A percentile compares a stretch with the other conserved stretches of the same genome.
These are phyloP conservation scores for Angomonas ambiguus DNA, from an alignment of 208 protist species.

Conservation along the genomic window DNA sequence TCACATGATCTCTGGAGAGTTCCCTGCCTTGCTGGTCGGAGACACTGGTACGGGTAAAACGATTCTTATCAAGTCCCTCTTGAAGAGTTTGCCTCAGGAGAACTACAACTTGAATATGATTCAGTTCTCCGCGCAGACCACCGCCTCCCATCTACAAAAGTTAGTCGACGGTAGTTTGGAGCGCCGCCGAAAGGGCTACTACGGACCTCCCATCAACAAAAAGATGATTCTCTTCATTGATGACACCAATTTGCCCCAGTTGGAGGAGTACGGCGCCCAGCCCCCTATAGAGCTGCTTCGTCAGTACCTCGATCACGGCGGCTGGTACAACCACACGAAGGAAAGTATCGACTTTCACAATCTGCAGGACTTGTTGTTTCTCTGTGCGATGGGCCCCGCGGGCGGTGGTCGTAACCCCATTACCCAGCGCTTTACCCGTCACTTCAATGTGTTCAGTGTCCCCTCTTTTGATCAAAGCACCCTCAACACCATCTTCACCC, in stretches of 20 bases:
- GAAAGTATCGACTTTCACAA: constrained; percentile 86
- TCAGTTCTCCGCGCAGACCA: constrained; percentile 95
- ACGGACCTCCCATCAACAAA: constrained; percentile 94
- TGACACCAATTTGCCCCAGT: constrained; percentile 94
- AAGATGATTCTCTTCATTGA: constrained; percentile 95
- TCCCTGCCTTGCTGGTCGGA: constrained; percentile 88
- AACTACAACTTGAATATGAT: constrained; percentile 88
- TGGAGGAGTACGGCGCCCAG: constrained; percentile 96
- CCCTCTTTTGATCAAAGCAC: constrained; percentile 89
- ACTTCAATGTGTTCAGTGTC: constrained; percentile 93
- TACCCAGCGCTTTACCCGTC: constrained; percentile 91
- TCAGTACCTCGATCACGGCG: constrained; percentile 95
- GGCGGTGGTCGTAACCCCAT: constrained; percentile 94
- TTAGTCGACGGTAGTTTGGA: constrained; percentile 94
- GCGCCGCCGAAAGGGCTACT: constrained; percentile 93
- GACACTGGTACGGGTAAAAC: constrained; percentile 97
- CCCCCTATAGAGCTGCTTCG: constrained; percentile 96
- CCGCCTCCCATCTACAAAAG: constrained; percentile 87
- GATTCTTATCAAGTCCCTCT: constrained; percentile 90
- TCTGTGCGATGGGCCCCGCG: constrained; percentile 94
- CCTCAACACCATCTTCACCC: constrained; percentile 91
- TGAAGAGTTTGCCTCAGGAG: constrained; percentile 78
- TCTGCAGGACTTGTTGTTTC: constrained; percentile 87
- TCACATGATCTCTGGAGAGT: constrained; percentile 75
- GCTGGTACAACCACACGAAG: constrained; percentile 95